Percentiles rank a stretch among this genome's conserved stretches.
phyloP scores from a whole-genome alignment of 805 yeast genomes.

The Yarrowia sp. region DNA sequence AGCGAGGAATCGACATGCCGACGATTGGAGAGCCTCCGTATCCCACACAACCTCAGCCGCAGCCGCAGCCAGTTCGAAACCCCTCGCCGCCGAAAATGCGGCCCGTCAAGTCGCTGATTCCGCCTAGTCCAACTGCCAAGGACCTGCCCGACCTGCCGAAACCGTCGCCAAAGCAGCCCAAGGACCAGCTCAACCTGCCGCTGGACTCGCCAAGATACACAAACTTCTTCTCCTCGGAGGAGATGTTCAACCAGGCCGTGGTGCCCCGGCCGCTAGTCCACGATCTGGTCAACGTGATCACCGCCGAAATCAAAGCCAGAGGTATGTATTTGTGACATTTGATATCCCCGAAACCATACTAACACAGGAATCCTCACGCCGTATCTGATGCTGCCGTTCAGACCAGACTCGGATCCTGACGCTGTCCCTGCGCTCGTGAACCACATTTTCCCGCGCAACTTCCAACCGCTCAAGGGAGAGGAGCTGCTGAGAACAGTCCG shows the following conservation, averaged over 20 bases:
- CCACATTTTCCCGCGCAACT: constrained; percentile 58
- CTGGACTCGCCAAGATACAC: constrained; percentile 1
- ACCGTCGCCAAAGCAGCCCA: neutral
- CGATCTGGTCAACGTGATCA: constrained; percentile 64
- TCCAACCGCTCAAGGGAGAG: constrained; percentile 47
- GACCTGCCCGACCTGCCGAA: neutral
- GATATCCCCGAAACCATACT: too few species aligned
- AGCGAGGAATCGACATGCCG: neutral
- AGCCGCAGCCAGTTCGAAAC: neutral
- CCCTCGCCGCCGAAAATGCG: neutral
- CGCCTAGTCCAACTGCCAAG: neutral
- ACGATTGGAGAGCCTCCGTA: neutral
- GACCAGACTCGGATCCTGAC: constrained; percentile 57
- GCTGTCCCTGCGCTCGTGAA: constrained; percentile 58
- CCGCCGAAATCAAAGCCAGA: constrained; percentile 66
- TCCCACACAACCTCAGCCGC: neutral
- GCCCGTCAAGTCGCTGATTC: constrained; percentile 14
- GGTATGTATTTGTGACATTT: constrained; percentile 43
- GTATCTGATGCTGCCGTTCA: constrained; percentile 69
- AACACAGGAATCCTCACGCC: constrained; percentile 55
- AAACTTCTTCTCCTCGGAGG: constrained; percentile 34
- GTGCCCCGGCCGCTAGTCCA: constrained; percentile 46
- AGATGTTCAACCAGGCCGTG: constrained; percentile 30
- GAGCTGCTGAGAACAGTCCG: constrained; percentile 47
- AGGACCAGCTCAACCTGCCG: neutral